phyloP scores from a whole-genome alignment of 1,139 yeast species.

The Kurtzmaniella quercitrusa region DNA sequence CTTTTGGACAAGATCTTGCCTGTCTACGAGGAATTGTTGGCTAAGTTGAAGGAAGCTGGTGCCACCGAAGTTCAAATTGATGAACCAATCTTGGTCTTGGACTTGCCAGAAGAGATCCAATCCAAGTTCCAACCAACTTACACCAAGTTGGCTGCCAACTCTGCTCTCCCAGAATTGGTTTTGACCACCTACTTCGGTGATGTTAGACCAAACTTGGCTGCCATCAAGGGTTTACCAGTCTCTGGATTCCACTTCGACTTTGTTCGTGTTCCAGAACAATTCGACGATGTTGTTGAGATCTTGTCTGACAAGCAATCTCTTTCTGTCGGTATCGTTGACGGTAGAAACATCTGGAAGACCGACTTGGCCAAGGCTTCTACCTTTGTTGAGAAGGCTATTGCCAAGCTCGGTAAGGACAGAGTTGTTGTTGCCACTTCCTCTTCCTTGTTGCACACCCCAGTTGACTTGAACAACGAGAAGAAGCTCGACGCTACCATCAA shows the following conservation, averaged over 20 bases:
- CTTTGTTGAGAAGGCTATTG: conserved; percentile 76
- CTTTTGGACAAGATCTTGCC: conserved; percentile 86
- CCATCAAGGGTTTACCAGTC: conserved; percentile 87
- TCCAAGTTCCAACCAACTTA: conserved; percentile 85
- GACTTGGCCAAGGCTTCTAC: conserved; percentile 83
- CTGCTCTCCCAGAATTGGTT: conserved; percentile 71
- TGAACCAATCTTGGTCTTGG: conserved; percentile 95
- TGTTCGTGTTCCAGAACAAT: conserved; percentile 94
- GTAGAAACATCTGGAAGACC: conserved; percentile 99
- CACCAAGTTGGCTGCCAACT: conserved; percentile 60
- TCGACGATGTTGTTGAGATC: conserved; percentile 72
- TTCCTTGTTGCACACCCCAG: conserved; percentile 97
- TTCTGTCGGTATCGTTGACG: conserved; percentile 96
- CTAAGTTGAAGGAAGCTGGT: conserved; percentile 89
- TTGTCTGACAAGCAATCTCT: conserved; percentile 63
- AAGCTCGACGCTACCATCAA: conserved; percentile 86
- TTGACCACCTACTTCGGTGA: conserved; percentile 97
- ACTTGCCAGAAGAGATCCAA: conserved; percentile 80
- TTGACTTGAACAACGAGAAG: conserved; percentile 86
- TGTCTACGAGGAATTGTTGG: conserved; percentile 83
- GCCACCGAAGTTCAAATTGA: conserved; percentile 94
- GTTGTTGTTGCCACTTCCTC: conserved; percentile 93
- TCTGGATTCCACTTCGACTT: conserved; percentile 96
- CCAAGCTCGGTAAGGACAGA: conserved; percentile 82
- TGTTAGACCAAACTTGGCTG: conserved; percentile 90